Conservation (phyloP, 306 rosid species). For the Alnus glutinosa region DNA sequence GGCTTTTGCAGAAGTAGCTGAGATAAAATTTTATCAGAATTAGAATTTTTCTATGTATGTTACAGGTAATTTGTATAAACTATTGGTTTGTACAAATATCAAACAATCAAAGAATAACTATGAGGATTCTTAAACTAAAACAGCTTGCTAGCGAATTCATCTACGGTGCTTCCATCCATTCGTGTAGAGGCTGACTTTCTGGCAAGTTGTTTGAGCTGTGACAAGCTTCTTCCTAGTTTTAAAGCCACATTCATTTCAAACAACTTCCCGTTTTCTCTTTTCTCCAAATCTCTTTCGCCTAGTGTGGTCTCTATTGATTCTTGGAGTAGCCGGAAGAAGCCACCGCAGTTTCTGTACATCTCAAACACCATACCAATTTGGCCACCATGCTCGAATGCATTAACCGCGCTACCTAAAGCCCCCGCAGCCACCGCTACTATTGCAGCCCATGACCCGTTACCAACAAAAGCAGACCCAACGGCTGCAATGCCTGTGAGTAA, state of each 20-base stretch:
- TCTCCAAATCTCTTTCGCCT: slow-evolving; percentile 49
- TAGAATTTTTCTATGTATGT: neutral
- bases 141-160: slow-evolving; percentile 72
- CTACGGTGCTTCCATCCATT: slow-evolving; percentile 35
- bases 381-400: slow-evolving; percentile 64
- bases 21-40: neutral
- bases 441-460: slow-evolving; percentile 30
- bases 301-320: slow-evolving; percentile 46
- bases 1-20: too few relatives aligned
- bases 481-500: slow-evolving; percentile 72
- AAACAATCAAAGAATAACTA: neutral
- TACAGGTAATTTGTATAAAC: neutral
- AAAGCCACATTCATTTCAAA: slow-evolving; percentile 65
- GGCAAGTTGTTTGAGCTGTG: slow-evolving; percentile 51
- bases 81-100: neutral
- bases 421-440: slow-evolving; percentile 54
- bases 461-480: slow-evolving; percentile 44
- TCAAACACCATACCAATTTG: slow-evolving; percentile 81
- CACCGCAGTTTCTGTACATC: slow-evolving; percentile 63
- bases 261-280: slow-evolving; percentile 61
- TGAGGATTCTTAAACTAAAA: slow-evolving; percentile 25
- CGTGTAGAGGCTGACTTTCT: slow-evolving; percentile 47
- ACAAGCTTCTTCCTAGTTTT: slow-evolving; percentile 63
- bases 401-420: slow-evolving; percentile 47
- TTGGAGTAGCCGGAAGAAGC: slow-evolving; percentile 51